Base-by-base conservation (phyloP, 805 yeast species). In the Teunomyces stri region DNA sequence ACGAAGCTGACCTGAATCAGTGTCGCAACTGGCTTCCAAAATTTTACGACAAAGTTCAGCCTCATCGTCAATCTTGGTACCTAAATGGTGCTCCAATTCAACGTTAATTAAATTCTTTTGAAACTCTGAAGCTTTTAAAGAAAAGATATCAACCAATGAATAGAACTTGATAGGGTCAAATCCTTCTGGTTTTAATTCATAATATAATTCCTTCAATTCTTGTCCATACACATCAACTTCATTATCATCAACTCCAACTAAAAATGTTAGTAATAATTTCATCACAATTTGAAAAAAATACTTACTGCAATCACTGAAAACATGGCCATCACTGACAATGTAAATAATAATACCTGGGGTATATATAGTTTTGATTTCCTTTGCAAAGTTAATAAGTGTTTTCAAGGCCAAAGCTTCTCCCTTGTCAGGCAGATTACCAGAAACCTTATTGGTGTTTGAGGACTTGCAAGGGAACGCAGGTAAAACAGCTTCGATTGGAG, bases 401-500 rank as follows among this genome's bases (percentile, higher is more conserved):
- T 41, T 47, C 31, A 71, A 47, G 2, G 74, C 74, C 51, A 71
- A 57, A 44, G 58, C 66, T 43, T 70, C 68, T 30, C 85, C 86
- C 59, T 73, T 74, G 53, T 81, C 86, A 5, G 86, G 86, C 38
- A 60, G 56, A 15, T 57, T 48, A 5, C 78, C 74, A 31, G 70
- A 65, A 3, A 81, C 85, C 55, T 81, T 81, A 30, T 75, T 69
- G 27, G 58, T 46, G 53, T 81, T 81, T n/a, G 84, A 79, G 0
- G 84, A 78, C 57, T 81, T 81, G 55, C 85, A 81, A 7, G 86
- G 86, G 51, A 81, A 81, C 0, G 86, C 86, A 5, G 86, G 86
- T 43, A 81, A 64, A 6, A 80, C 82, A 11, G 81, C 78, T 59
- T 80, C 82, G 50, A 81, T 70, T 34, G 70, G 72, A 27, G 72